A percentile compares a stretch with the other conserved stretches of the same genome.
Conservation (phyloP, 805 yeast species). For the Metschnikowia colocasiae region DNA sequence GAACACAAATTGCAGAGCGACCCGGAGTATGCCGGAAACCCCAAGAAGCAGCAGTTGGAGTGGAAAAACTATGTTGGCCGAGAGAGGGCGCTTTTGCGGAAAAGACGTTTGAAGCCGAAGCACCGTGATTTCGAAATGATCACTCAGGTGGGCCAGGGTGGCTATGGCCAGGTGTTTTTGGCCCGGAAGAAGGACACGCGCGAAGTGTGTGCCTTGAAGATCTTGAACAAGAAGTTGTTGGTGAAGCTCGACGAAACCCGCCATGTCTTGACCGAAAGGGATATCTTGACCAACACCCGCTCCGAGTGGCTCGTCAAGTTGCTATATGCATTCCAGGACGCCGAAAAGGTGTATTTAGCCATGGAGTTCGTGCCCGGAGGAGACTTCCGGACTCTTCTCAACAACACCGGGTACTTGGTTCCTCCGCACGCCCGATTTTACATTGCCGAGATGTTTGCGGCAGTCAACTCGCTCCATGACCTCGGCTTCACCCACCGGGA, state of each 20-base stretch:
- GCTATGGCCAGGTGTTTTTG: slow-evolving; percentile 97
- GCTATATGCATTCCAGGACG: slow-evolving; percentile 91
- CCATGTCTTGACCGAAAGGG: slow-evolving; percentile 94
- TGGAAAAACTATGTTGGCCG: slow-evolving; percentile 81
- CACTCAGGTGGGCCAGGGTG: slow-evolving; percentile 99
- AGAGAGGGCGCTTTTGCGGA: slow-evolving; percentile 80
- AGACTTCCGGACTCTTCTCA: slow-evolving; percentile 89
- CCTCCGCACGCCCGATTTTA: slow-evolving; percentile 96
- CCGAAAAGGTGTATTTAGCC: slow-evolving; percentile 84
- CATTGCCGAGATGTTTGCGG: slow-evolving; percentile 92
- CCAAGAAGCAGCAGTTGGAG: slow-evolving; percentile 38
- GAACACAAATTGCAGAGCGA: slow-evolving; percentile 53
- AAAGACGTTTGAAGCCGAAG: slow-evolving; percentile 85
- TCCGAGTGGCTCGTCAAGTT: slow-evolving; percentile 94
- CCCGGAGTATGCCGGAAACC: slow-evolving; percentile 37
- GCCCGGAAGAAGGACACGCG: slow-evolving; percentile 92
- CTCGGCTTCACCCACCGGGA: slow-evolving; percentile 97
- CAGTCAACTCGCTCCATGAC: slow-evolving; percentile 90
- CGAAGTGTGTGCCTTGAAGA: slow-evolving; percentile 93
- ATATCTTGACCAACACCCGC: slow-evolving; percentile 91
- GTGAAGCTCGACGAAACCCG: slow-evolving; percentile 91
- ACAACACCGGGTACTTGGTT: slow-evolving; percentile 86
- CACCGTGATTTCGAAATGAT: slow-evolving; percentile 94
- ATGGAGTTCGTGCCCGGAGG: slow-evolving; percentile 99
- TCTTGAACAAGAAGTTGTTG: slow-evolving; percentile 79